phyloP scores from a whole-genome alignment of 164 flowering plant species.

The Buxus sempervirens region DNA sequence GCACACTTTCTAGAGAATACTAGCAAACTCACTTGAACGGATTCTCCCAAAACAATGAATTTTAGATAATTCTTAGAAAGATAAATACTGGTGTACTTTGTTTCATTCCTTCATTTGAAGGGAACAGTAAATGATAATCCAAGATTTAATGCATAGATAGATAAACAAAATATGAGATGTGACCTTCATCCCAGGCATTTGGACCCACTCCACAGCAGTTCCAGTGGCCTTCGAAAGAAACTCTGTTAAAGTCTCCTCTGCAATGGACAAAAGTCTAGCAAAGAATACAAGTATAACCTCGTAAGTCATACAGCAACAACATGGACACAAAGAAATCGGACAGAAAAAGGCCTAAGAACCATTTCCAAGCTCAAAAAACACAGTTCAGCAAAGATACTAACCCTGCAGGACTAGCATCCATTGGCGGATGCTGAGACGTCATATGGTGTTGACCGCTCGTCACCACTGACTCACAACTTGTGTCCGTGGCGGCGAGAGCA shows the following conservation, averaged over 20 bases:
- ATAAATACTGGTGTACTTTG: not conserved
- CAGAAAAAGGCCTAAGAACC: conserved; percentile 25
- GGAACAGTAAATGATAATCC: not conserved
- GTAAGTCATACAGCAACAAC: conserved; percentile 13
- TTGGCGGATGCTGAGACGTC: conserved; percentile 62
- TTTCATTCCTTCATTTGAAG: not conserved
- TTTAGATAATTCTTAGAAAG: too few species aligned
- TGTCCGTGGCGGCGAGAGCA: conserved; percentile 43
- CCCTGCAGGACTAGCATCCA: conserved; percentile 87
- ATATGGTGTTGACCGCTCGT: conserved; percentile 65
- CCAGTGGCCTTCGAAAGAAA: conserved; percentile 92
- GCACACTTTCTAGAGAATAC: not conserved
- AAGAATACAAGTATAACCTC: conserved; percentile 18
- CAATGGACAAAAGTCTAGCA: conserved; percentile 77
- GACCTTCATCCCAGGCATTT: conserved; percentile 96
- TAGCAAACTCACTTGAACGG: too few species aligned
- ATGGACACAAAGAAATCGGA: conserved; percentile 17
- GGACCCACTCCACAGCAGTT: conserved; percentile 90
- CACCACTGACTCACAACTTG: conserved; percentile 75
- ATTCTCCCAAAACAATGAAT: too few species aligned
- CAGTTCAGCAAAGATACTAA: conserved; percentile 20
- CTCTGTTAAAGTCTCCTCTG: conserved; percentile 87
- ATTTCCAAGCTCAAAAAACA: conserved; percentile 1
- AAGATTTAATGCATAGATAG: not conserved
- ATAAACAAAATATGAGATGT: not conserved